Conservation (phyloP, 371 early-diverging fungal species). For the Chytridiales sp. region DNA sequence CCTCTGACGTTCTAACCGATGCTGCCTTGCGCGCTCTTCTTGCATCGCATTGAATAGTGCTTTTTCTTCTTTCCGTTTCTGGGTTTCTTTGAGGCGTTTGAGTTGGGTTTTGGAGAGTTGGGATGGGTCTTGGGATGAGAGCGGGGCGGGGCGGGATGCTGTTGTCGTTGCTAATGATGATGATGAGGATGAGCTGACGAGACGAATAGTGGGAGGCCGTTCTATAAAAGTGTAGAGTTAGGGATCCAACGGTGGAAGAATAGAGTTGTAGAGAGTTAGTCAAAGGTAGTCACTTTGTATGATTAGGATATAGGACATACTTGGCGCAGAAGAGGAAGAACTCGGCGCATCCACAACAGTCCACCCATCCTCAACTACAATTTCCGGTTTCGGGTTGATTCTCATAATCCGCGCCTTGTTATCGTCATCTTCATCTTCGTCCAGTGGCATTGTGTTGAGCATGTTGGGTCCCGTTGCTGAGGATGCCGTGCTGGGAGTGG, state of each 20-base stretch:
- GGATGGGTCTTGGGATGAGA: neutral
- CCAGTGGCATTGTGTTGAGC: neutral
- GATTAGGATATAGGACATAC: neutral
- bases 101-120: constrained; percentile 37
- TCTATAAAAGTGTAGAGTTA: too few species aligned
- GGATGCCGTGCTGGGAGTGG: neutral
- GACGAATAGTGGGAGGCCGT: constrained; percentile 21
- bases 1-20: constrained; percentile 26
- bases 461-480: neutral
- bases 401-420: constrained; percentile 4
- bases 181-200: constrained; percentile 11
- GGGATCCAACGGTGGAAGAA: too few species aligned
- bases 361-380: constrained; percentile 35
- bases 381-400: constrained; percentile 3
- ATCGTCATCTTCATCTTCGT: neutral
- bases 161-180: constrained; percentile 5
- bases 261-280: too few species aligned
- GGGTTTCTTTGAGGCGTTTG: constrained; percentile 35
- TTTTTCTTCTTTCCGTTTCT: constrained; percentile 30
- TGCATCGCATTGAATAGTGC: constrained; percentile 16
- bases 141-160: constrained; percentile 1
- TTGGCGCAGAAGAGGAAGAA: neutral
- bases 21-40: constrained; percentile 16
- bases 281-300: too few species aligned
- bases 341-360: constrained; percentile 23